Evolutionary conservation across 495 filamentous ascomycete species (phyloP), one percentile per base, ranked within the genome.

Genomic region (Penicillium verhagenii): DNA sequence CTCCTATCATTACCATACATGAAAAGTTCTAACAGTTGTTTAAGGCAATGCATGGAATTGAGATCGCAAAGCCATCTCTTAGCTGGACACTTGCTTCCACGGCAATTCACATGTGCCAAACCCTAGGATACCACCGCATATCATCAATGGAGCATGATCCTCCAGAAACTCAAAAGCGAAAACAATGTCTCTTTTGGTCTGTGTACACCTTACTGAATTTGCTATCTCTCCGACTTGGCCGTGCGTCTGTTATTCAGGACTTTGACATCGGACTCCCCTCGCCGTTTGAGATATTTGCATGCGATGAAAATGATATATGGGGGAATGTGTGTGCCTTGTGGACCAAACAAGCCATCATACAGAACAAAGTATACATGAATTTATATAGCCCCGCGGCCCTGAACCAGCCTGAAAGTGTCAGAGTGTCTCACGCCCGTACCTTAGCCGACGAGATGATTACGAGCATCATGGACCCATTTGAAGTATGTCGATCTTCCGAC

Each of bases 171-270:
- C 70, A 68, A 23, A 66, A 75, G 7, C 53, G 72, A 26, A 72
- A 69, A 26, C 63, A 69, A 11, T 43, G 44, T 20, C 55, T 86
- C 9, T 90, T 90, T 61, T 90, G 86, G 86, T 76, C 81, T 16
- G 66, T 79, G 3, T 88, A 88, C 57, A 76, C 79, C 24, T 64
- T 85, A 7, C 78, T 87, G 54, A 85, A 81, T 54, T 75, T 74
- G 11, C 67, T 90, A 20, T 81, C 86, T 0, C 68, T 90, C n/a
- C 80, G 86, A 6, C 68, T 87, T 11, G 86, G 86, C 1, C 81
- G 84, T 5, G 79, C 84, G 0, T 79, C 82, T 0, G 68, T 74
- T 4, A 76, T 88, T 25, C 83, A 84, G 24, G 83, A 87, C 61
- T 85, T 79, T 64, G 86, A 89, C 53, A 84, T 88, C 58, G 79